Base-by-base conservation (phyloP, 345 rosid species). In the Pistacia atlantica region DNA sequence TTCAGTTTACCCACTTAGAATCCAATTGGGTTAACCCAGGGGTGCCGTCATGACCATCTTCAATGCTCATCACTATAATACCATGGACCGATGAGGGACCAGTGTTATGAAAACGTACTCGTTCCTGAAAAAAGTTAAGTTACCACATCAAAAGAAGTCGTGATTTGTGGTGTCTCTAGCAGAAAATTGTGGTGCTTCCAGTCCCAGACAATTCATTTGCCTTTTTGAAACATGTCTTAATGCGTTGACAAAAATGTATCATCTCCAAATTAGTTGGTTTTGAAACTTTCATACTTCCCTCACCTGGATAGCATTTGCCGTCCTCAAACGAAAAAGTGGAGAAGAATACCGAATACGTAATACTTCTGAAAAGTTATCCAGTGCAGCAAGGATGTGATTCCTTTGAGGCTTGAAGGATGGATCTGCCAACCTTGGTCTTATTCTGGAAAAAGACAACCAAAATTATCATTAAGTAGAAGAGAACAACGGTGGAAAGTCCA, bases 331-430 rank as follows among this genome's bases (percentile, higher is more conserved):
- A 80, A 95, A 91, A 82, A 93, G 98, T 0, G 92, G 96, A 8
- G 99, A 95, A 59, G 98, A 95, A 83, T 95, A 95, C 75, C 97
- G 89, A 55, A 95, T 92, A 51, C 85, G 82, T 74, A 95, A 86
- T 65, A 90, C 74, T 77, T 88, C 85, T 72, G 76, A 74, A 81
- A 93, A 95, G 81, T 89, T 93, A 69, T 90, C 86, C 63, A 90
- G 81, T 14, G 93, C 87, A 49, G 93, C 92, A 68, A 90, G 85
- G 75, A 95, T 91, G 82, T 90, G 95, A 66, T 82, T 70, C 75
- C 83, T 89, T 70, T 90, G 86, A 82, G 98, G 96, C 84, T 91
- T 93, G 85, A 93, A 95, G 57, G 94, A 88, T 73, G 93, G 92
- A 86, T 93, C 92, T 68, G 89, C 90, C 56, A 95, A 83, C 86